A percentile compares a stretch with the other conserved stretches of the same genome.
Conservation (phyloP, 108 stramenopile species). For the Discostella pseudostelligera region DNA sequence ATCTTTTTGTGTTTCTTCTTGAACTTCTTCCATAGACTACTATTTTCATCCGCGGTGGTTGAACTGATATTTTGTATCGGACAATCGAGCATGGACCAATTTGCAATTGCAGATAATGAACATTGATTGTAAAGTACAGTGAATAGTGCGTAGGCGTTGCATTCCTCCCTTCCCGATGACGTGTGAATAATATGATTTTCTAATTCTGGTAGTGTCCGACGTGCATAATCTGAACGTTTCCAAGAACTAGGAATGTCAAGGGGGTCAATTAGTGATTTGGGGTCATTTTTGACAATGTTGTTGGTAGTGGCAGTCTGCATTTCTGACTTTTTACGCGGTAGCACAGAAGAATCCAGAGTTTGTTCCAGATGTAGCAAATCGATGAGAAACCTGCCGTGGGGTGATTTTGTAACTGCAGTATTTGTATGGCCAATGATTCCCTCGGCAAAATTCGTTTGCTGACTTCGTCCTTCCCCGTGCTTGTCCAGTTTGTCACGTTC, state of each 20-base stretch:
- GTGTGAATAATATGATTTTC: conserved; percentile 16
- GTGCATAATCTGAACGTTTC: conserved; percentile 30
- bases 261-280: conserved; percentile 1
- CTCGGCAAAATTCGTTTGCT: too few relatives aligned
- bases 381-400: neutral
- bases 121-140: conserved; percentile 51
- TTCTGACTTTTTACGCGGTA: conserved; percentile 8
- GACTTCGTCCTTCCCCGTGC: too few relatives aligned
- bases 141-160: conserved; percentile 5
- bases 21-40: conserved; percentile 14
- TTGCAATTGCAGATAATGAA: conserved; percentile 38
- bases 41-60: neutral
- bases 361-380: conserved; percentile 2
- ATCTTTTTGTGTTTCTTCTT: conserved; percentile 4
- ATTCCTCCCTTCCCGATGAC: neutral
- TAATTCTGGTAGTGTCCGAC: conserved; percentile 20
- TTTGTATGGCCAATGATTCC: too few relatives aligned
- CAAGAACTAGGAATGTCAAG: conserved; percentile 26
- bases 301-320: neutral
- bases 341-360: conserved; percentile 14
- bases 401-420: too few relatives aligned
- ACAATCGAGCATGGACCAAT: conserved; percentile 42
- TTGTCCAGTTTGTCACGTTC: too few relatives aligned
- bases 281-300: neutral
- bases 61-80: neutral